Evolutionary conservation across 768 basidiomycete genomes (phyloP).

Genomic region (Boletus reticuloceps): DNA sequence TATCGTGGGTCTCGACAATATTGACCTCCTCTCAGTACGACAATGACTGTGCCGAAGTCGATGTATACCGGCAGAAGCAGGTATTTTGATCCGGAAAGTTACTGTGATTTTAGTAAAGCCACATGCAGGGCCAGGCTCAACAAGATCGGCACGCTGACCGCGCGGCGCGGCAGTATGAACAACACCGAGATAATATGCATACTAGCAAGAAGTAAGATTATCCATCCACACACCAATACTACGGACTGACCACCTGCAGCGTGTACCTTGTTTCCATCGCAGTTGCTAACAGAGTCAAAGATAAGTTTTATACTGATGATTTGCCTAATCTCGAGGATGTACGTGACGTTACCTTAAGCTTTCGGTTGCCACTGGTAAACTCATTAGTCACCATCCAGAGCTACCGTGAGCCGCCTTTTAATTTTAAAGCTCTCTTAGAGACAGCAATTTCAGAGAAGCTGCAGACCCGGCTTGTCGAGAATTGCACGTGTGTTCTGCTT

Average conservation of each 20-base stretch:
- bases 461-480: slow-evolving; percentile 59
- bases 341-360: slow-evolving; percentile 27
- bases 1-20: not conserved
- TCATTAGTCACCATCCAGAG: slow-evolving; percentile 46
- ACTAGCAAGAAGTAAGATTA: slow-evolving; percentile 72
- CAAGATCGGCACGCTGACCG: slow-evolving; percentile 79
- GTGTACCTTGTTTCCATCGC: slow-evolving; percentile 69
- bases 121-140: slow-evolving; percentile 54
- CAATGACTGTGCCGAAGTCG: slow-evolving; percentile 72
- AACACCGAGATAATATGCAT: slow-evolving; percentile 74
- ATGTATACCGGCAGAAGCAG: slow-evolving; percentile 77
- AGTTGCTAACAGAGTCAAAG: slow-evolving; percentile 66
- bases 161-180: slow-evolving; percentile 69
- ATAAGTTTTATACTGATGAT: slow-evolving; percentile 68
- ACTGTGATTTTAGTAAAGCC: slow-evolving; percentile 3
- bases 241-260: slow-evolving; percentile 34
- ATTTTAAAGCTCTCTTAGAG: not conserved
- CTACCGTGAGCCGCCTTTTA: slow-evolving; percentile 49
- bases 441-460: slow-evolving; percentile 53
- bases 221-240: not conserved
- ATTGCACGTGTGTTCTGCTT: slow-evolving; percentile 52
- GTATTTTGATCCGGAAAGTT: slow-evolving; percentile 27
- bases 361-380: slow-evolving; percentile 7
- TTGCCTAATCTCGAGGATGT: slow-evolving; percentile 73
- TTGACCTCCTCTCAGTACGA: slow-evolving; percentile 57